Percentiles rank a stretch among this genome's conserved stretches.
These are phyloP conservation scores for Oryza meridionalis DNA, from an alignment of 176 grass and related monocot species.

Conservation along the genomic window DNA sequence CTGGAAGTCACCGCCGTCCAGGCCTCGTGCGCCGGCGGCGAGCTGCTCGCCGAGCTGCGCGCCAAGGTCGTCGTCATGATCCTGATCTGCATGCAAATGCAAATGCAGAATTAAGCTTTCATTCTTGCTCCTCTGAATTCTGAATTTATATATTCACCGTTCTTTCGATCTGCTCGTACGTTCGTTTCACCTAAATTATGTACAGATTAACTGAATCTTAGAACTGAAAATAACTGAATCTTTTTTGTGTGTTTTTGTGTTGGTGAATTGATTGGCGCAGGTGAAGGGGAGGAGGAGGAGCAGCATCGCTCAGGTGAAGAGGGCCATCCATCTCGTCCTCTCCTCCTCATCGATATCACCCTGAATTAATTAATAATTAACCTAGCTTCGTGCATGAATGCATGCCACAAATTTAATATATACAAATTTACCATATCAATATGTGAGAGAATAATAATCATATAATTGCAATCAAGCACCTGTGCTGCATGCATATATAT, in stretches of 20 bases:
- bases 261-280: constrained; percentile 34
- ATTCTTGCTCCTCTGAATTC: too few species aligned
- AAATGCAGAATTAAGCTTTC: too few species aligned
- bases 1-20: constrained; percentile 63
- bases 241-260: background rate
- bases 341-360: constrained; percentile 12
- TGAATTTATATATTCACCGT: background rate
- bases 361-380: constrained; percentile 14
- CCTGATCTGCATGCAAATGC: too few species aligned
- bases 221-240: background rate
- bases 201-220: background rate
- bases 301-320: constrained; percentile 83
- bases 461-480: too few species aligned
- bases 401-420: background rate
- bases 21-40: constrained; percentile 47
- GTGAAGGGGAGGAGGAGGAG: constrained; percentile 68
- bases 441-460: too few species aligned
- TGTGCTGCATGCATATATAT: too few species aligned
- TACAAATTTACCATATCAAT: background rate
- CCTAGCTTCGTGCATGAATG: too few species aligned
- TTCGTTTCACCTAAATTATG: background rate
- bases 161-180: background rate
- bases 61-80: constrained; percentile 44
- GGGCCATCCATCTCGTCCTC: constrained; percentile 60
- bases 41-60: constrained; percentile 56